These are phyloP conservation scores for Podila horticola DNA, from an alignment of 192 early-diverging fungal species.

Conservation along the genomic window DNA sequence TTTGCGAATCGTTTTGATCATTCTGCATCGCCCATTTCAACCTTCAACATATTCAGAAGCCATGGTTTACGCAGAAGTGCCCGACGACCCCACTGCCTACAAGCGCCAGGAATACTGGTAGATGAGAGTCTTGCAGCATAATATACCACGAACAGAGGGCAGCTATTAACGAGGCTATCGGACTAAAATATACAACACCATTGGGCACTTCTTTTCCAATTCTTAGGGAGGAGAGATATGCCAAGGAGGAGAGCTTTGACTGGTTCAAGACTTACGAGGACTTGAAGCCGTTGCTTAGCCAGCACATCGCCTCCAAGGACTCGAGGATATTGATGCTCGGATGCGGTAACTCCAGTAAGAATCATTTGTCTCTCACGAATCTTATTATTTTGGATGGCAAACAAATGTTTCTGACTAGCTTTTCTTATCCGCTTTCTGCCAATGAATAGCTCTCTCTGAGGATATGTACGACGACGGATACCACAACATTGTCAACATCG, in stretches of 20 bases:
- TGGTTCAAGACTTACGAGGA: slow-evolving; percentile 91
- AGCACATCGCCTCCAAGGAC: slow-evolving; percentile 62
- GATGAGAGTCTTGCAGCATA: not conserved
- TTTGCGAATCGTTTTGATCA: not conserved
- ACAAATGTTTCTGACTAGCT: not conserved
- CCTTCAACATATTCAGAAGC: slow-evolving; percentile 1
- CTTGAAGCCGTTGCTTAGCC: slow-evolving; percentile 68
- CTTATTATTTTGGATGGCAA: not conserved
- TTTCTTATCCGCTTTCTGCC: not conserved
- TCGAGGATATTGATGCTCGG: slow-evolving; percentile 84
- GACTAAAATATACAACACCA: not conserved
- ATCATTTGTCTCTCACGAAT: not conserved
- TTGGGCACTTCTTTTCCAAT: not conserved
- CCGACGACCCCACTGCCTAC: slow-evolving; percentile 75
- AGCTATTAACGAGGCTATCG: not conserved
- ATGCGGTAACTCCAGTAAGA: slow-evolving; percentile 82
- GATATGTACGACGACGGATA: slow-evolving; percentile 86
- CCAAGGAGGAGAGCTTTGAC: slow-evolving; percentile 73
- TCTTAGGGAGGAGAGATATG: slow-evolving; percentile 49
- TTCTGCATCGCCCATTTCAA: not conserved
- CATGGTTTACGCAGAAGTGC: slow-evolving; percentile 59
- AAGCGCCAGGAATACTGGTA: slow-evolving; percentile 83
- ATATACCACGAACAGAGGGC: not conserved
- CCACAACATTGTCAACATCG: slow-evolving; percentile 79
- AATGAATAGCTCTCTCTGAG: slow-evolving; percentile 66